Conservation (phyloP, 352 stramenopile species). For the Globisporangium takayamanum region DNA sequence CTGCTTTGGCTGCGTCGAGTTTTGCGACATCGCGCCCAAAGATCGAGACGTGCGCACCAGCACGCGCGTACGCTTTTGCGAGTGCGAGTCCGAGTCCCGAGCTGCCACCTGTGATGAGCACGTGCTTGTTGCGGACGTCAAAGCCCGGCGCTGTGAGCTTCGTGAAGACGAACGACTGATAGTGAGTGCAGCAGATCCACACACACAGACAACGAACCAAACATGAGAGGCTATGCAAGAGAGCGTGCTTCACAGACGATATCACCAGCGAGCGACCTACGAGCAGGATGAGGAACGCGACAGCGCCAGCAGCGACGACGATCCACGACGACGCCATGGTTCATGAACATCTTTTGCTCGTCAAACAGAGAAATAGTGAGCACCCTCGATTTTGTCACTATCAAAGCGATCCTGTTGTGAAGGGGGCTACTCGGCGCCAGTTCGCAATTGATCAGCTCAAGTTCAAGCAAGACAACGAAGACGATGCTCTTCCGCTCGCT, state of each 20-base stretch:
- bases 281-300: too few relatives aligned
- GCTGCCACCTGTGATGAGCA: constrained; percentile 54
- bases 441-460: not conserved
- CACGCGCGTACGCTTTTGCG: constrained; percentile 56
- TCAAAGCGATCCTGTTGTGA: too few relatives aligned
- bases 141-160: constrained; percentile 60
- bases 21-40: constrained; percentile 49
- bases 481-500: constrained; percentile 19
- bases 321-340: too few relatives aligned
- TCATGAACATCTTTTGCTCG: too few relatives aligned
- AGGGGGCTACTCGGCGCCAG: too few relatives aligned
- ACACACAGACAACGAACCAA: not conserved
- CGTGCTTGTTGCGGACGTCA: constrained; percentile 69
- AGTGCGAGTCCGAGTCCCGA: constrained; percentile 61
- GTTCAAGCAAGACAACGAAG: constrained; percentile 1
- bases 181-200: too few relatives aligned
- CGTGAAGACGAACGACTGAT: constrained; percentile 50
- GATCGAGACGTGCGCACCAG: constrained; percentile 68
- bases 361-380: too few relatives aligned
- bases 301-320: too few relatives aligned
- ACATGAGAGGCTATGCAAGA: not conserved
- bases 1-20: constrained; percentile 53
- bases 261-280: too few relatives aligned
- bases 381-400: too few relatives aligned
- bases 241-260: too few relatives aligned